phyloP scores from a whole-genome alignment of 495 filamentous ascomycete species.

The Penicillium angulare region DNA sequence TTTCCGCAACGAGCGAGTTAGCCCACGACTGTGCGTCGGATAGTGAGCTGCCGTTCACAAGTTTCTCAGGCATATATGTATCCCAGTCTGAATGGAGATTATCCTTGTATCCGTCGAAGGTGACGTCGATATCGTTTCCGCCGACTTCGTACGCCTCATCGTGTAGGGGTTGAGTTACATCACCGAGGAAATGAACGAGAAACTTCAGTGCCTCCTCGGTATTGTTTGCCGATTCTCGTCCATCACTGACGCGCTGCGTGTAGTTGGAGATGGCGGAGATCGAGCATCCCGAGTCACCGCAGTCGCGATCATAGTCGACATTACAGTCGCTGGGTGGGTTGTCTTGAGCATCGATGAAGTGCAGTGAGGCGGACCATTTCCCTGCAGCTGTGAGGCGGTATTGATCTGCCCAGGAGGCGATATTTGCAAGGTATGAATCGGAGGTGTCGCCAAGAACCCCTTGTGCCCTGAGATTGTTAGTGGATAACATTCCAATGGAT shows the following conservation, averaged over 20 bases:
- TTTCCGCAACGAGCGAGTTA: constrained; percentile 32
- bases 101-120: constrained; percentile 49
- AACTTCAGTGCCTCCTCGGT: constrained; percentile 44
- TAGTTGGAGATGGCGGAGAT: constrained; percentile 65
- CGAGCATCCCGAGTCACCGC: constrained; percentile 55
- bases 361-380: constrained; percentile 50
- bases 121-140: constrained; percentile 59
- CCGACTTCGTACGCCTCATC: constrained; percentile 56
- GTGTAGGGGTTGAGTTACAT: constrained; percentile 64
- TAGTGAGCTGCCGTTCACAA: constrained; percentile 41
- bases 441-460: constrained; percentile 36
- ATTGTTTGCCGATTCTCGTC: constrained; percentile 15
- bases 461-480: constrained; percentile 19
- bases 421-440: constrained; percentile 53
- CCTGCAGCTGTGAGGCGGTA: constrained; percentile 56
- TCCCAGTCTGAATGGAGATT: constrained; percentile 68
- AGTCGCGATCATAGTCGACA: constrained; percentile 57
- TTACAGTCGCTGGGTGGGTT: constrained; percentile 55
- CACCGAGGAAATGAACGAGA: constrained; percentile 59
- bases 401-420: constrained; percentile 62
- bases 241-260: constrained; percentile 20
- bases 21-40: constrained; percentile 35
- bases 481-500: too few relatives aligned
- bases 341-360: constrained; percentile 67
- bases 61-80: constrained; percentile 58